phyloP scores from a whole-genome alignment of 129 eudicot genomes.

The Helianthus tuberosus region DNA sequence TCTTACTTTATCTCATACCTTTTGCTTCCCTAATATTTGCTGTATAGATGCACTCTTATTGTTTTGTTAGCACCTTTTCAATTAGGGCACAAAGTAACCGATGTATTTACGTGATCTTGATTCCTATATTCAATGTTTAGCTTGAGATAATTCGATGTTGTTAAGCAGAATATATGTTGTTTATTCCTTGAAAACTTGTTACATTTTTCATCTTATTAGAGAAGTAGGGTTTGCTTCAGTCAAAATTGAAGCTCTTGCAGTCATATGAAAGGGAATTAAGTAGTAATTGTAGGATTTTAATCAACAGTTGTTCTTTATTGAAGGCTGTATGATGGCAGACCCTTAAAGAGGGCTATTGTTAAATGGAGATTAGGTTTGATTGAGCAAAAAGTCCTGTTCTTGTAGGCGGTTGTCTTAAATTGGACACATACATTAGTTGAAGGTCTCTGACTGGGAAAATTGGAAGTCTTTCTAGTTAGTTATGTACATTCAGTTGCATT shows the following conservation, averaged over 20 bases:
- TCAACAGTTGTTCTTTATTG: constrained; percentile 1
- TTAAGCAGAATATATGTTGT: not conserved
- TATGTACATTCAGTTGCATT: not conserved
- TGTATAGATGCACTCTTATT: not conserved
- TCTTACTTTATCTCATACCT: constrained; percentile 4
- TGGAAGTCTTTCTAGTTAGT: not conserved
- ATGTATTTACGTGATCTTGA: constrained; percentile 15
- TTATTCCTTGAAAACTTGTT: constrained; percentile 20
- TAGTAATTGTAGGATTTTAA: not conserved
- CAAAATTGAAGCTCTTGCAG: not conserved
- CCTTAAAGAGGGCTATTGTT: not conserved
- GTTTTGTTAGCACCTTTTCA: constrained; percentile 13
- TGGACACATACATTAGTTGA: too few species aligned
- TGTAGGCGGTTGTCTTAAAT: too few species aligned
- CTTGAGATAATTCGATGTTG: constrained; percentile 10
- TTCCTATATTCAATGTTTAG: constrained; percentile 10
- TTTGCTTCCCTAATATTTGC: not conserved
- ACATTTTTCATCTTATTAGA: not conserved
- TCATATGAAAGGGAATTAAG: not conserved
- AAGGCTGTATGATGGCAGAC: not conserved
- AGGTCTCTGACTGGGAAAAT: too few species aligned
- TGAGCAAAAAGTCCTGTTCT: not conserved
- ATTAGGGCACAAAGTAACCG: constrained; percentile 21
- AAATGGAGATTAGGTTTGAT: not conserved
- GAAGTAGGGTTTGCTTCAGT: constrained; percentile 33